A percentile compares a stretch with the other conserved stretches of the same genome.
Conservation (phyloP, 805 yeast genomes). For the Cyberlindnera misumaiensis region DNA sequence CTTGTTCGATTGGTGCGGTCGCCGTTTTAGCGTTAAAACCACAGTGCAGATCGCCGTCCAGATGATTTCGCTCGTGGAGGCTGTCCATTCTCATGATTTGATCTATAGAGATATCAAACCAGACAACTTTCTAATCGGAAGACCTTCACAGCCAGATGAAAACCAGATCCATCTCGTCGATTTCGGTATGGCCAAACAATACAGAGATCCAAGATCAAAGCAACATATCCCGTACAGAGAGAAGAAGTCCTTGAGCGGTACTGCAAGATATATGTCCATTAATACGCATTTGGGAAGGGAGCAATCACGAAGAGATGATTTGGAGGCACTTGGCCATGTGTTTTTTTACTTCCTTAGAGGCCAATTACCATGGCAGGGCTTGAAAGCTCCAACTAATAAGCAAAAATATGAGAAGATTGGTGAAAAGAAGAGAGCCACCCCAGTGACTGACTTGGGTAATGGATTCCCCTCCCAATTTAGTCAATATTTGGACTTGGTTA, state of each 20-base stretch:
- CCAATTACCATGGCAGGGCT: slow-evolving; percentile 85
- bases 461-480: slow-evolving; percentile 70
- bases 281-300: slow-evolving; percentile 85
- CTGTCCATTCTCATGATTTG: slow-evolving; percentile 69
- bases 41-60: slow-evolving; percentile 71
- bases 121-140: slow-evolving; percentile 71
- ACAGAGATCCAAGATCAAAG: slow-evolving; percentile 71
- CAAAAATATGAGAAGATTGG: slow-evolving; percentile 81
- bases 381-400: slow-evolving; percentile 81
- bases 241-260: slow-evolving; percentile 72
- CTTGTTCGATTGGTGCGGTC: slow-evolving; percentile 82
- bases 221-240: slow-evolving; percentile 81
- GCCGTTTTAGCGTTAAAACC: slow-evolving; percentile 64
- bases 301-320: slow-evolving; percentile 76
- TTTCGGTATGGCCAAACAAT: slow-evolving; percentile 85
- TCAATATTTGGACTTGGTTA: slow-evolving; percentile 61
- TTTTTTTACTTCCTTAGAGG: slow-evolving; percentile 75
- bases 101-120: slow-evolving; percentile 82
- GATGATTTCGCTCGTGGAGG: slow-evolving; percentile 67
- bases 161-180: slow-evolving; percentile 70
- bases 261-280: slow-evolving; percentile 83
- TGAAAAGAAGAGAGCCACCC: slow-evolving; percentile 66
- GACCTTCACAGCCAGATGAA: slow-evolving; percentile 51
- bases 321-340: slow-evolving; percentile 77
- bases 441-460: slow-evolving; percentile 51